Base-by-base conservation (phyloP, 257 asterid genomes). In the Lycium barbarum region DNA sequence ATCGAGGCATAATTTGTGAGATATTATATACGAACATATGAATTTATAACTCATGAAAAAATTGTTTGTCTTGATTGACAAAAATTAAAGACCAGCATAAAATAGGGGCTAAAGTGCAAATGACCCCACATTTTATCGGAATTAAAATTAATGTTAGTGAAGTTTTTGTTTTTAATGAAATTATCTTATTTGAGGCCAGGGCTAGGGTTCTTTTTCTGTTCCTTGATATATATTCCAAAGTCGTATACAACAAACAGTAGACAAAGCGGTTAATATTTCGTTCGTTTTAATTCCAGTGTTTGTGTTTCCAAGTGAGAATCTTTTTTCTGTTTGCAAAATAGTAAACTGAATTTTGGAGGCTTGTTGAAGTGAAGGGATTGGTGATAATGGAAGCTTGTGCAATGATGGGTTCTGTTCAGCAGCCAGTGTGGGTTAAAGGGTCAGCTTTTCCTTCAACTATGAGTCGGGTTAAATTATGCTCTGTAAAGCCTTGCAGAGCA, bases 401-500 rank as follows among this genome's bases (percentile, higher is more conserved):
- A n/a, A 91, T 92, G 88, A 90, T 89, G 82, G 86, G 93, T 82
- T 74, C 62, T 35, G 83, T 92, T 88, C 96, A 88, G 83, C 94
- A 90, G 40, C 93, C 93, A 45, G 62, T 90, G 83, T 91, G 87
- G 90, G 51, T 86, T 54, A 88, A 90, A 76, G 88, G 89, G 74
- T 81, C 86, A 0, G 40, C 84, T n/a, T 89, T 92, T 79, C 2
- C n/a, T 74, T 55, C 79, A 58, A 85, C 38, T 86, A 88, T 83
- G 7, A 87, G 63, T 84, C 87, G 90, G 68, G 90, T 90, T 18
- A 89, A 85, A 83, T 35, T 90, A 33, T 80, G 84, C 83, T 91
- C 90, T 11, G 33, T 90, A 18, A 92, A 86, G 85, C 91, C 92
- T 49, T 84, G 95, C 62, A 85, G 88, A 86, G 84, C 91, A 2